Percentiles rank a stretch among this genome's conserved stretches.
phyloP scores from a whole-genome alignment of 2,329 filamentous ascomycete species.

The Botrytis squamosa region DNA sequence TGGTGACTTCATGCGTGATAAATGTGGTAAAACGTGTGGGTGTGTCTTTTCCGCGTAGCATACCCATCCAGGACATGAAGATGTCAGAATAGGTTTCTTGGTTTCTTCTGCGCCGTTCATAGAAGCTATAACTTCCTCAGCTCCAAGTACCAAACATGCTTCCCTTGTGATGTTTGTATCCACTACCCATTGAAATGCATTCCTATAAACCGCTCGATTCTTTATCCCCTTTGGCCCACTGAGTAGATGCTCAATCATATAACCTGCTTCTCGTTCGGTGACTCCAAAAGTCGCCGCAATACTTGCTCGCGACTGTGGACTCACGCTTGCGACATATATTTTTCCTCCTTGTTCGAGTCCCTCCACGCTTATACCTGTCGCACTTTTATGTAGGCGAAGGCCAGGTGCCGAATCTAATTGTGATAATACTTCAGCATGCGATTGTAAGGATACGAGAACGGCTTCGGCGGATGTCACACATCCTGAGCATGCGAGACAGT shows the following conservation, averaged over 20 bases:
- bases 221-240: slow-evolving; percentile 67
- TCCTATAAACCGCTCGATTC: slow-evolving; percentile 67
- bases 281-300: slow-evolving; percentile 80
- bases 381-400: slow-evolving; percentile 32
- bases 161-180: slow-evolving; percentile 85
- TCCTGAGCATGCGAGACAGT: slow-evolving; percentile 95
- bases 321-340: slow-evolving; percentile 91
- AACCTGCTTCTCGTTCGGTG: slow-evolving; percentile 69
- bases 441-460: slow-evolving; percentile 92
- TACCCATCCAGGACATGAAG: slow-evolving; percentile 95
- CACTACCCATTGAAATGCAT: slow-evolving; percentile 82
- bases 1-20: slow-evolving; percentile 89
- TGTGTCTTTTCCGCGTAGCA: slow-evolving; percentile 99
- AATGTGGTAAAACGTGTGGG: slow-evolving; percentile 84
- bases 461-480: slow-evolving; percentile 98
- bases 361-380: slow-evolving; percentile 44
- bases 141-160: slow-evolving; percentile 75
- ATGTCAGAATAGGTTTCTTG: slow-evolving; percentile 69
- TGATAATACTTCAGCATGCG: slow-evolving; percentile 84
- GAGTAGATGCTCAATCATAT: slow-evolving; percentile 81
- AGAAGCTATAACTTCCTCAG: slow-evolving; percentile 63
- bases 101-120: slow-evolving; percentile 31
- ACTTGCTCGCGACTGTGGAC: slow-evolving; percentile 85
- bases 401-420: slow-evolving; percentile 69
- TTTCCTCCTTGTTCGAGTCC: slow-evolving; percentile 59